A percentile compares a stretch with the other conserved stretches of the same genome.
Evolutionary conservation across 257 asterid species (phyloP).

Genomic region (Apocynum venetum): DNA sequence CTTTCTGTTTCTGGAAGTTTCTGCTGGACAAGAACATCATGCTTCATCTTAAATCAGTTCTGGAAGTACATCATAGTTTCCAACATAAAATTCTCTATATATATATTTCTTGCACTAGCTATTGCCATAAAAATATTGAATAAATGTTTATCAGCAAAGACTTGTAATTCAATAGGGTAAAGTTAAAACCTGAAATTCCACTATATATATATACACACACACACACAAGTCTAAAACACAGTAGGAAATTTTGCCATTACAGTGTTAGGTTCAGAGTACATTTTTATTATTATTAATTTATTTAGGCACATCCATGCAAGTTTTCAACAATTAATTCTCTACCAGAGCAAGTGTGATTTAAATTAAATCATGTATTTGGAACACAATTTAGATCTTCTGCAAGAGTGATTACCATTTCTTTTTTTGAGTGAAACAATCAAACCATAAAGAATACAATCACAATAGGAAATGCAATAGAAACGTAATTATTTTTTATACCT

Average conservation of each 20-base stretch:
- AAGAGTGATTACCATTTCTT: neutral
- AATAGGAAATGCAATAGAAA: neutral
- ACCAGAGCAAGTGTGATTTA: neutral
- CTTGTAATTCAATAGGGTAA: neutral
- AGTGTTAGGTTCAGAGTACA: neutral
- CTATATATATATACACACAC: no score
- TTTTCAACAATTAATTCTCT: neutral
- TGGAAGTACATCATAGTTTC: neutral
- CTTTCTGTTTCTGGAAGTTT: neutral
- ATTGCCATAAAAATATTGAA: neutral
- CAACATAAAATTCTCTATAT: neutral
- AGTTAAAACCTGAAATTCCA: no score
- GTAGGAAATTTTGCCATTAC: neutral
- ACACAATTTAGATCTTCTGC: neutral
- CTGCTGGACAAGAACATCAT: neutral
- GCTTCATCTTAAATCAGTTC: neutral
- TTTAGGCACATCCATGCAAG: neutral
- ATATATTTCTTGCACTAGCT: neutral
- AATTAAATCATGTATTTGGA: neutral
- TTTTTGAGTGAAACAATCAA: conserved; percentile 1
- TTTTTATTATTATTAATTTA: neutral
- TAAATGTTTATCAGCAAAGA: neutral
- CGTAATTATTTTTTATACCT: neutral
- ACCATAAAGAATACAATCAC: neutral
- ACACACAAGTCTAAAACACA: no score